Evolutionary conservation across 495 filamentous ascomycete species (phyloP), one percentile per base, ranked within the genome.

Genomic region (Podospora pseudocomata): DNA sequence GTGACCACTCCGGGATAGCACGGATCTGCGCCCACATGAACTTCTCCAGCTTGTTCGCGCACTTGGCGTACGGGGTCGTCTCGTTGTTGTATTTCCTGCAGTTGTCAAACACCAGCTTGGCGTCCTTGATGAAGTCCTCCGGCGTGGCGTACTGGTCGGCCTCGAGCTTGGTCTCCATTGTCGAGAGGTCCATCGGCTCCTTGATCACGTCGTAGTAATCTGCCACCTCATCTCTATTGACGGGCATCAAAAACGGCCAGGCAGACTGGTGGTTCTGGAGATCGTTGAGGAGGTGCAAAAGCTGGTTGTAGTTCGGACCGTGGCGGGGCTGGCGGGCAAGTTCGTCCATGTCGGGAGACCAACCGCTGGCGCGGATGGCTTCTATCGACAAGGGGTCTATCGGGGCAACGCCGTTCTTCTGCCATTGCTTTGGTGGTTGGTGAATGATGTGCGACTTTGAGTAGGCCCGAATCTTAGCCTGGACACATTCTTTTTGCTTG

Each of bases 151-250:
- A 99, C 75, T 91, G 87, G 77, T 99, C 96, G 60, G 92, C 92
- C 73, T 98, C 94, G 63, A 96, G 90, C 79, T 96, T 96, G 68
- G 88, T 87, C 76, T 99, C 95, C 96, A 99, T 98, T 11, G 94
- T 97, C 30, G 85, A 88, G 55, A 99, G 82, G 77, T 99, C 95
- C 95, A 99, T 99, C 15, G 95, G 96, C 79, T 97, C 92, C 76
- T 93, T 91, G 82, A 99, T 98, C 54, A 98, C 94, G 70, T 96
- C 92, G 82, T 98, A 99, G 81, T 99, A 99, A 75, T 99, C 96
- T 1, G 89, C 87, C 0, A 99, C 95, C 70, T 98, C 95, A 68
- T 99, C 95, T 67, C 89, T 88, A 72, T 96, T 97, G 67, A 99
- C 95, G 4, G 95, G 95, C 60, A 92, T 87, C 7, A 93, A 86